These are phyloP conservation scores for Marasmius oreades DNA, from an alignment of 1,284 basidiomycete genomes.

Conservation along the genomic window DNA sequence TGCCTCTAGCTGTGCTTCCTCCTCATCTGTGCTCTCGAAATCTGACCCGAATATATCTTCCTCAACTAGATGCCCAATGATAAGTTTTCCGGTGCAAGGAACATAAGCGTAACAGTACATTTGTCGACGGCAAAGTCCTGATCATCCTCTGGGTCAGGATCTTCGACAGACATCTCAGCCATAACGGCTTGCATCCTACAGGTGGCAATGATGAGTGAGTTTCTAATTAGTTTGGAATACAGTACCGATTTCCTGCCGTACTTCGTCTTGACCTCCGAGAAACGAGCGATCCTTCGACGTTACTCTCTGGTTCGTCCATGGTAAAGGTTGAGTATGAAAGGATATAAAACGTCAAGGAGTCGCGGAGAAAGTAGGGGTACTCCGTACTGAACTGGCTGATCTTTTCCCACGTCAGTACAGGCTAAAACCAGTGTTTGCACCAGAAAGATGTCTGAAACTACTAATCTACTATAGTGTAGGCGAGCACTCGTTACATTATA, in stretches of 20 bases:
- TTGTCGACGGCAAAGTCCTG: conserved; percentile 63
- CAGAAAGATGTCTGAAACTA: too few relatives aligned
- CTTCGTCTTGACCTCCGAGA: conserved; percentile 59
- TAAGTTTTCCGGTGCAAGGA: not conserved
- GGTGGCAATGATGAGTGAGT: conserved; percentile 10
- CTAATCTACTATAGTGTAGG: too few relatives aligned
- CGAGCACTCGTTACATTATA: too few relatives aligned
- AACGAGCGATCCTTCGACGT: conserved; percentile 48
- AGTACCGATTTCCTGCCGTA: conserved; percentile 71
- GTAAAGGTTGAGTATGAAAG: too few relatives aligned
- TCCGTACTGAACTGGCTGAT: too few relatives aligned
- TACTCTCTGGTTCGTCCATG: conserved; percentile 24
- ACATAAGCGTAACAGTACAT: conserved; percentile 19
- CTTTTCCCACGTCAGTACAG: too few relatives aligned
- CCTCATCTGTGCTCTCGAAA: conserved; percentile 80
- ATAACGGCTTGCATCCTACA: conserved; percentile 69
- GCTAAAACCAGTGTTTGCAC: too few relatives aligned
- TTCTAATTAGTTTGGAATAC: not conserved
- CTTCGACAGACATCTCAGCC: conserved; percentile 65
- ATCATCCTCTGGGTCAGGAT: conserved; percentile 65
- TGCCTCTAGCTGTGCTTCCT: conserved; percentile 46
- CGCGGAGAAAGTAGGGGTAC: too few relatives aligned
- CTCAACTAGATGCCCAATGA: conserved; percentile 48
- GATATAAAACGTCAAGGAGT: too few relatives aligned
- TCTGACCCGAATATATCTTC: conserved; percentile 78